A percentile compares a stretch with the other conserved stretches of the same genome.
Conservation (phyloP, 176 grass and related monocot genomes). For the Urochloa ruziziensis region DNA sequence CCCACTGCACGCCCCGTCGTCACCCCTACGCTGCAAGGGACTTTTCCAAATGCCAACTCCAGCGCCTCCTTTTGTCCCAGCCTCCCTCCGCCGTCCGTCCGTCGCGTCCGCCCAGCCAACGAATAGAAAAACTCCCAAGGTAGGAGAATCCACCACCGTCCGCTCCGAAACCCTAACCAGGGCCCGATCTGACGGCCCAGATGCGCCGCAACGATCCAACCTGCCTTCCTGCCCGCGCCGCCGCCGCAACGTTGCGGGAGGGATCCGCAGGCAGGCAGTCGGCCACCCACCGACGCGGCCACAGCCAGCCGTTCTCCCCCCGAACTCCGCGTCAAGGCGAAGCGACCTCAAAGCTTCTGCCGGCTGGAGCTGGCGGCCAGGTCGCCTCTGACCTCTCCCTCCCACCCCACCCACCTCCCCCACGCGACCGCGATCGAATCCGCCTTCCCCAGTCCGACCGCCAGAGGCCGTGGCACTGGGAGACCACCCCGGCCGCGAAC, state of each 20-base stretch:
- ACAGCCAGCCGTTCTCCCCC: no score
- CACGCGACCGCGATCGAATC: constrained; percentile 7
- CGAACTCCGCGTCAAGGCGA: constrained; percentile 27
- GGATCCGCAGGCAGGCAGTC: background rate
- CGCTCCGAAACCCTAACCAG: background rate
- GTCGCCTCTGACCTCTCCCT: no score
- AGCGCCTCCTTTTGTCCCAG: background rate
- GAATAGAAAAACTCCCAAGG: background rate
- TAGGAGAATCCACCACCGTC: background rate
- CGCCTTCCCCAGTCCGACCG: constrained; percentile 47
- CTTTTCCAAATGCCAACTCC: background rate
- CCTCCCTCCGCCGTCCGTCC: background rate
- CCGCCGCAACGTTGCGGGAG: background rate
- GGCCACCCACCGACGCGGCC: background rate
- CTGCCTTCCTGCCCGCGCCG: background rate
- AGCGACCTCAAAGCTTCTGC: constrained; percentile 20
- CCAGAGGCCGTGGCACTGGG: background rate
- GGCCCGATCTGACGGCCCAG: background rate
- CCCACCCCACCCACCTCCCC: background rate
- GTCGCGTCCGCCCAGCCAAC: background rate
- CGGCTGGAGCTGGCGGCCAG: background rate
- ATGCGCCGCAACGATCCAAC: background rate
- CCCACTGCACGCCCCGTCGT: no score
- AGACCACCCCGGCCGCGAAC: background rate
- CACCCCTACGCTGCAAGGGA: no score